Conservation (phyloP, 2,329 filamentous ascomycete genomes). For the Sordariomycetes sp. region DNA sequence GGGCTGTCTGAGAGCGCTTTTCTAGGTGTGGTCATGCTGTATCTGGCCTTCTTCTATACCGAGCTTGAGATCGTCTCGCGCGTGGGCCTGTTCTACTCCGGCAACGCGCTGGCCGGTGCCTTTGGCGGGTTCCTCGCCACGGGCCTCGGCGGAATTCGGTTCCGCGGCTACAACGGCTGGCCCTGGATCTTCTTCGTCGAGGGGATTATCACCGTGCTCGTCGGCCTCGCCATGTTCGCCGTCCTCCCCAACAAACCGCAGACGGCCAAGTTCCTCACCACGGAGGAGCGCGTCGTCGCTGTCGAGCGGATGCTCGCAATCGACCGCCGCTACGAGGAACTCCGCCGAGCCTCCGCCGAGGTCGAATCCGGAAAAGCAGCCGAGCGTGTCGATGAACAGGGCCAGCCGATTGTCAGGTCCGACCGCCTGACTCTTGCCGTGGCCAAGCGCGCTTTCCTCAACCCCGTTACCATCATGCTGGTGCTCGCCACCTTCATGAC, state of each 20-base stretch:
- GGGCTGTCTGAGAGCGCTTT: slow-evolving; percentile 14
- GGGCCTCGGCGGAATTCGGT: slow-evolving; percentile 26
- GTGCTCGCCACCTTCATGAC: slow-evolving; percentile 13
- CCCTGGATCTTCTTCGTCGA: slow-evolving; percentile 36
- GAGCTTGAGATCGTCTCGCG: slow-evolving; percentile 12
- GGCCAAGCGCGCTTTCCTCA: slow-evolving; percentile 10
- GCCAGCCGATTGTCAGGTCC: background rate
- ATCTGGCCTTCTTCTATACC: slow-evolving; percentile 15
- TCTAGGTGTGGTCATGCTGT: slow-evolving; percentile 12
- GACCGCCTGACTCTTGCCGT: slow-evolving; percentile 5
- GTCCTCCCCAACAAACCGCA: slow-evolving; percentile 26
- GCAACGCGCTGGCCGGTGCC: slow-evolving; percentile 56
- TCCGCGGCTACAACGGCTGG: slow-evolving; percentile 25
- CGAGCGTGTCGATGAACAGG: background rate
- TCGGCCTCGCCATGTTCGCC: slow-evolving; percentile 20
- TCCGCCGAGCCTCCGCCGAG: background rate
- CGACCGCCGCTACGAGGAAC: slow-evolving; percentile 3
- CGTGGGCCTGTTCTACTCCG: slow-evolving; percentile 29
- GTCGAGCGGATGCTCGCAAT: slow-evolving; percentile 10
- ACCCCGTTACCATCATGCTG: slow-evolving; percentile 11
- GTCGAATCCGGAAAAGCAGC: background rate
- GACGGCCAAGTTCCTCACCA: slow-evolving; percentile 23
- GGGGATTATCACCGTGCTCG: slow-evolving; percentile 21
- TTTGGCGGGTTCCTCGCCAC: slow-evolving; percentile 40
- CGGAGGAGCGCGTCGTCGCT: slow-evolving; percentile 28